Percentiles rank a stretch among this genome's conserved stretches.
These are phyloP conservation scores for Adansonia digitata DNA, from an alignment of 345 rosid species.

Conservation along the genomic window DNA sequence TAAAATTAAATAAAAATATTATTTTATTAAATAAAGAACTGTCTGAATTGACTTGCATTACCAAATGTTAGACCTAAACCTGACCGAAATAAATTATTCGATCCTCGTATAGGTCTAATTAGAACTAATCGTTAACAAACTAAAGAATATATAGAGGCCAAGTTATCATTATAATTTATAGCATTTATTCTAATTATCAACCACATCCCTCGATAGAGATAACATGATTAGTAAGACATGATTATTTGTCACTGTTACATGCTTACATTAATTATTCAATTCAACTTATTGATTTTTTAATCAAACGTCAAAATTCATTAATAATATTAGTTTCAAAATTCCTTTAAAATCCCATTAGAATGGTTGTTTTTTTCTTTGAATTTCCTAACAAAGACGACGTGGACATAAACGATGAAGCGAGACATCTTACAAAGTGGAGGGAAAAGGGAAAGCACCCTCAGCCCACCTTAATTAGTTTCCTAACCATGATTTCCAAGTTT, in stretches of 20 bases:
- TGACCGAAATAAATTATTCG: too few species aligned
- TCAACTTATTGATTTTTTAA: neutral
- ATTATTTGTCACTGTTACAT: neutral
- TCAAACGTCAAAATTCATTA: neutral
- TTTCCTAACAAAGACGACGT: neutral
- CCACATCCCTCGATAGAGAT: too few species aligned
- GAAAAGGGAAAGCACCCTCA: neutral
- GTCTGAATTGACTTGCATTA: too few species aligned
- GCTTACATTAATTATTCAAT: neutral
- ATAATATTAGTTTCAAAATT: neutral
- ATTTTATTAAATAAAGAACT: too few species aligned
- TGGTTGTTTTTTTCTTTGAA: too few species aligned
- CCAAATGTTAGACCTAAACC: too few species aligned
- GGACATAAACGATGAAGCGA: constrained; percentile 4
- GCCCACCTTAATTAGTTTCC: neutral
- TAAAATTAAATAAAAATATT: too few species aligned
- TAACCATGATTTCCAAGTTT: constrained; percentile 1
- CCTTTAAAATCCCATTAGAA: neutral
- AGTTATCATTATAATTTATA: too few species aligned
- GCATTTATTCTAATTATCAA: too few species aligned
- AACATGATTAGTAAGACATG: too few species aligned
- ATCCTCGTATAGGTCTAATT: too few species aligned
- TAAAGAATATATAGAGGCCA: neutral
- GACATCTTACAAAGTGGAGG: neutral
- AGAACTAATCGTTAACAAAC: neutral